phyloP scores from a whole-genome alignment of 495 filamentous ascomycete genomes.

The Filosporella fistucella region DNA sequence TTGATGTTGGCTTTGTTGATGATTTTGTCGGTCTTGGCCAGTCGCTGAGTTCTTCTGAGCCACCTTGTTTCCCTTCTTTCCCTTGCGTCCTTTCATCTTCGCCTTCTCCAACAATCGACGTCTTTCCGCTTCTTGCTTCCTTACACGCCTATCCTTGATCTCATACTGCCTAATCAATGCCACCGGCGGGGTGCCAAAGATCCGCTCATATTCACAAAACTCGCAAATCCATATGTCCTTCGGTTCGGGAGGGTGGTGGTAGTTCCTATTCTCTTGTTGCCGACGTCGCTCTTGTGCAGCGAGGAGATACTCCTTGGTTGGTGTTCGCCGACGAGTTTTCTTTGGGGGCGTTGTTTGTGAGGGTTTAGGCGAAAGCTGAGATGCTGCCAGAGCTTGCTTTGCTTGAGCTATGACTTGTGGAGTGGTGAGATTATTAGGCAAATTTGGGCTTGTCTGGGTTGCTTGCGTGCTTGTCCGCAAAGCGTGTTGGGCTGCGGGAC shows the following conservation, averaged over 20 bases:
- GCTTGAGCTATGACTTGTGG: slow-evolving; percentile 29
- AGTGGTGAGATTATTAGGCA: slow-evolving; percentile 30
- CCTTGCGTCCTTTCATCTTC: slow-evolving; percentile 89
- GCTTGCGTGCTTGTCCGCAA: slow-evolving; percentile 48
- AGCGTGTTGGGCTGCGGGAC: slow-evolving; percentile 2
- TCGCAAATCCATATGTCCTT: slow-evolving; percentile 94
- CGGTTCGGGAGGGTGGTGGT: slow-evolving; percentile 64
- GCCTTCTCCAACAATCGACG: slow-evolving; percentile 85
- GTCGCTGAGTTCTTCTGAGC: slow-evolving; percentile 48
- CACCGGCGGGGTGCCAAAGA: slow-evolving; percentile 76
- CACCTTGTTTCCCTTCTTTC: slow-evolving; percentile 61
- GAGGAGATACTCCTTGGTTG: slow-evolving; percentile 53
- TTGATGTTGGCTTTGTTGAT: slow-evolving; percentile 36
- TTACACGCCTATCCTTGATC: slow-evolving; percentile 84
- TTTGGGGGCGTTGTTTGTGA: slow-evolving; percentile 10
- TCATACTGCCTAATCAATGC: slow-evolving; percentile 90
- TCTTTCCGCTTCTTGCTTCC: slow-evolving; percentile 76
- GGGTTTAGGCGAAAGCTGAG: slow-evolving; percentile 28
- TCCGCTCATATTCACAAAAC: slow-evolving; percentile 84
- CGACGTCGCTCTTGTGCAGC: slow-evolving; percentile 65
- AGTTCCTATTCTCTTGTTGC: slow-evolving; percentile 69
- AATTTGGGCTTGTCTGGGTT: slow-evolving; percentile 57
- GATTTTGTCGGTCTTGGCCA: slow-evolving; percentile 30
- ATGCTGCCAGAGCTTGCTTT: slow-evolving; percentile 29
- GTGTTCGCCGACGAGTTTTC: slow-evolving; percentile 55